Base-by-base conservation (phyloP, 2,329 filamentous ascomycete genomes). In the Fusarium chuoi region DNA sequence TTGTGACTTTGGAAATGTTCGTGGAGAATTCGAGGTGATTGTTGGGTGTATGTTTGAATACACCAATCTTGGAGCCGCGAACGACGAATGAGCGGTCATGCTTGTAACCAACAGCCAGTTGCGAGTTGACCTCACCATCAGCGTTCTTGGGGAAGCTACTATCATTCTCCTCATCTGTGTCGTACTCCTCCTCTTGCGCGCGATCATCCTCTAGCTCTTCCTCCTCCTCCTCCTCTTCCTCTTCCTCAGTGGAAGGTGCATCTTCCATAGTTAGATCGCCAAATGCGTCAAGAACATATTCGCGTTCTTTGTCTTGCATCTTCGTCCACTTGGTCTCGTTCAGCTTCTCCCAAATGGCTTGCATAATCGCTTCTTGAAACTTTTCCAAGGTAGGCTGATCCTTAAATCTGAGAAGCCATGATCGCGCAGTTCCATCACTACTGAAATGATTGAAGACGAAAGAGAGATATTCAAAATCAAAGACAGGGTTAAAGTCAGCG, bases 361-460 rank as follows among this genome's bases (percentile, higher is more conserved):
- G 94, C 91, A 99, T 96, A 39, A 98, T 87, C 45, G 95, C 96
- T 78, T 97, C 92, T 81, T 99, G 96, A 81, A 99, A 98, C 35
- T 89, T 89, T 81, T 98, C 95, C 59, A 97, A 87, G 0, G 92
- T 91, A 26, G 90, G 85, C 76, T 95, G 93, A 75, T 98, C 93
- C 78, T 93, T 94, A 85, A 99, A 99, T 20, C 95, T 92, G 41
- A 99, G 86, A 20, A 99, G 89, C 96, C 96, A 99, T 2, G 96
- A 99, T 82, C 95, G 97, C 9, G 96, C 96, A 4, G 93, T 93
- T 5, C 95, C 94, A 82, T 98, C 94, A 41, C 92, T 89, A 20
- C 93, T 89, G 81, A 98, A 98, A 81, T 98, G 95, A 79, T 99
- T 99, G 88, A 99, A 99, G 79, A 99, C 98, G 81, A 98, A 98